Percentiles rank a stretch among this genome's conserved stretches.
phyloP scores from a whole-genome alignment of 169 alveolate species.

The Plasmodium cynomolgi region DNA sequence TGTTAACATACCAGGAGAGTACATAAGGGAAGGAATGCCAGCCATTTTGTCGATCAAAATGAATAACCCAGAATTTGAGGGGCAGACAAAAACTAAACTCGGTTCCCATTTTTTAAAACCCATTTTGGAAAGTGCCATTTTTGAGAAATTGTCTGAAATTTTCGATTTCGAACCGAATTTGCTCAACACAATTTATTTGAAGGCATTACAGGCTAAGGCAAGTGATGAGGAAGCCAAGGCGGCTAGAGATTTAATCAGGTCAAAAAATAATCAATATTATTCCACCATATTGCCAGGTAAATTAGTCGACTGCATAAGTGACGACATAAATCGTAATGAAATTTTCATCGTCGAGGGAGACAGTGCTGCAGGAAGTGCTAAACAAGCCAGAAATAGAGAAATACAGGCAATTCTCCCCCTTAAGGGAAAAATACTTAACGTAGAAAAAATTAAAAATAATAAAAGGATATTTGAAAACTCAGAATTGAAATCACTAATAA shows the following conservation, averaged over 20 bases:
- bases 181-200: constrained; percentile 79
- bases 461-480: constrained; percentile 82
- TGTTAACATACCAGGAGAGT: constrained; percentile 84
- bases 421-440: constrained; percentile 88
- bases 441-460: constrained; percentile 81
- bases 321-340: constrained; percentile 79
- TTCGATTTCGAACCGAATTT: constrained; percentile 83
- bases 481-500: constrained; percentile 78
- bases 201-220: constrained; percentile 83
- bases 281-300: constrained; percentile 80
- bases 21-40: constrained; percentile 85
- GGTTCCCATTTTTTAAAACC: constrained; percentile 82
- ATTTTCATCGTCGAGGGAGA: constrained; percentile 90
- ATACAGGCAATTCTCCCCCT: constrained; percentile 88
- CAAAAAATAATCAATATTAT: constrained; percentile 79
- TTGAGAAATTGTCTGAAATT: constrained; percentile 80
- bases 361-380: constrained; percentile 90
- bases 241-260: constrained; percentile 84
- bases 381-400: constrained; percentile 86
- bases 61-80: constrained; percentile 88
- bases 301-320: constrained; percentile 84
- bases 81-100: constrained; percentile 89
- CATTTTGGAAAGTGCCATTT: constrained; percentile 80
- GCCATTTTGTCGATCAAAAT: constrained; percentile 85
- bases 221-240: constrained; percentile 87